phyloP scores from a whole-genome alignment of 257 asterid species.

The Gardenia jasminoides region DNA sequence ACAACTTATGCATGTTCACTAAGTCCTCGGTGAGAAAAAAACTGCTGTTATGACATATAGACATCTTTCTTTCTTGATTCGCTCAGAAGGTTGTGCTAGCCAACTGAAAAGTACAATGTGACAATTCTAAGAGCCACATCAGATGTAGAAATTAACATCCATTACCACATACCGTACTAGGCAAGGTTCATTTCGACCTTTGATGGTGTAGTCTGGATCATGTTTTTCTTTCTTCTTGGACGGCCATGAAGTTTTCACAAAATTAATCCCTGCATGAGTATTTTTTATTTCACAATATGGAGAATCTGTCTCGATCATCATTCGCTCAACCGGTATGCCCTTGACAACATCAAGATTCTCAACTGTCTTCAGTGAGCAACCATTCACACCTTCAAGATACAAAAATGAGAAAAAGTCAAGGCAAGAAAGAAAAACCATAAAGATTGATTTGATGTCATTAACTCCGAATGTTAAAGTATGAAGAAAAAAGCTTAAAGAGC shows the following conservation, averaged over 20 bases:
- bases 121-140: background rate
- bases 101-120: background rate
- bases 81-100: too few species aligned
- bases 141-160: background rate
- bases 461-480: background rate
- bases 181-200: conserved; percentile 98
- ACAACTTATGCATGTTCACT: too few species aligned
- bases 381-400: conserved; percentile 60
- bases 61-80: too few species aligned
- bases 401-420: conserved; percentile 10
- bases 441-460: background rate
- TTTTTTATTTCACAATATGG: conserved; percentile 95
- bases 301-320: conserved; percentile 97
- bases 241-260: conserved; percentile 77
- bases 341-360: conserved; percentile 88
- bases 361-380: conserved; percentile 77
- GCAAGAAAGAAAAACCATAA: background rate
- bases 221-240: conserved; percentile 91
- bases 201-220: conserved; percentile 69
- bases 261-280: conserved; percentile 75
- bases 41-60: too few species aligned
- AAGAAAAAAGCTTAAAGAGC: conserved; percentile 20
- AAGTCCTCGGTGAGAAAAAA: too few species aligned
- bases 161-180: conserved; percentile 55
- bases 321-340: conserved; percentile 72